Evolutionary conservation across 1,284 basidiomycete genomes (phyloP).

Genomic region (Thecaphora thlaspeos): DNA sequence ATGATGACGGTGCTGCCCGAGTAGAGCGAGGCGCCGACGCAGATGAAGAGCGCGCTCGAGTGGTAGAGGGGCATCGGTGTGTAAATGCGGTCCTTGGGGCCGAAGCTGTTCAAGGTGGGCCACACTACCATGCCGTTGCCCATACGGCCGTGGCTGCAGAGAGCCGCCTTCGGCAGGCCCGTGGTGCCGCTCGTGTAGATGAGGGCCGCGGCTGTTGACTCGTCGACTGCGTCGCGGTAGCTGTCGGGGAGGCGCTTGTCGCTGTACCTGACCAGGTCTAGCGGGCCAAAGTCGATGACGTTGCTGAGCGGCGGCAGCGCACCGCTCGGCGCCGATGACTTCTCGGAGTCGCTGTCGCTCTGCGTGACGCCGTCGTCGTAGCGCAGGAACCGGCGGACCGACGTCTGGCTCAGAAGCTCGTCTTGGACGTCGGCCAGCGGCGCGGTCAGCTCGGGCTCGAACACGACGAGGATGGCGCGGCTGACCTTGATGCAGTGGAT

Average conservation of each 20-base stretch:
- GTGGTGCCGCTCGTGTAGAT: constrained; percentile 53
- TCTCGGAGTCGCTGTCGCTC: constrained; percentile 31
- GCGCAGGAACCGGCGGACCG: constrained; percentile 33
- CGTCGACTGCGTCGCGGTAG: constrained; percentile 31
- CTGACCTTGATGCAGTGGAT: constrained; percentile 55
- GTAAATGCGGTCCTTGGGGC: constrained; percentile 51
- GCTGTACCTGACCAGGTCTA: constrained; percentile 30
- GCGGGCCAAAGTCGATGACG: constrained; percentile 31
- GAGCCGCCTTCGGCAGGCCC: constrained; percentile 57
- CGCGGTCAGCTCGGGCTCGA: constrained; percentile 48
- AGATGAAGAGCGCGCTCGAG: constrained; percentile 53
- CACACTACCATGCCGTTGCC: constrained; percentile 45
- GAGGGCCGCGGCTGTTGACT: constrained; percentile 33
- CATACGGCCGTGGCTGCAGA: constrained; percentile 55
- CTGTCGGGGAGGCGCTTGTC: constrained; percentile 29
- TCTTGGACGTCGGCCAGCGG: constrained; percentile 40
- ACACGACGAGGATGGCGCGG: constrained; percentile 48
- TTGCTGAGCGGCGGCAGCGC: constrained; percentile 22
- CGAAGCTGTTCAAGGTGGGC: constrained; percentile 41
- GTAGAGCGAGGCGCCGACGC: constrained; percentile 48
- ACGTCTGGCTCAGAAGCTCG: constrained; percentile 19
- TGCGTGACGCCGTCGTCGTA: constrained; percentile 50
- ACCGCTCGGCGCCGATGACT: constrained; percentile 7
- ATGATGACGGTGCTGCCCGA: constrained; percentile 56
- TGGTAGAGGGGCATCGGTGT: constrained; percentile 58